A percentile compares a stretch with the other conserved stretches of the same genome.
Conservation (phyloP, 257 asterid species). For the Coffea canephora region DNA sequence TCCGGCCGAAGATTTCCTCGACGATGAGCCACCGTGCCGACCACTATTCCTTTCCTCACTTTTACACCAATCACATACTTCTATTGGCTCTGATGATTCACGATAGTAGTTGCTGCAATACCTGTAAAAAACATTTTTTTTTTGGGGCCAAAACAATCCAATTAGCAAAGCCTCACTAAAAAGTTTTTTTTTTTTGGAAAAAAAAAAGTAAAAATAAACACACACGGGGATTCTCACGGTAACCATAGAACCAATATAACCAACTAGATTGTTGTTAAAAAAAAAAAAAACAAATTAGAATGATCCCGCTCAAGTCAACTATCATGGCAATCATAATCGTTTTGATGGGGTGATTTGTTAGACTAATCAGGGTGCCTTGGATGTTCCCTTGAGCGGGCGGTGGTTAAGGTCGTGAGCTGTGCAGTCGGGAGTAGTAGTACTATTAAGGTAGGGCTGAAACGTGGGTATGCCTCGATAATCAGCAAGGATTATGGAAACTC, state of each 20-base stretch:
- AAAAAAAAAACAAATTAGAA: not conserved
- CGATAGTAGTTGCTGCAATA: slow-evolving; percentile 92
- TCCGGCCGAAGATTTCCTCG: slow-evolving; percentile 24
- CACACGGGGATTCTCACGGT: not conserved
- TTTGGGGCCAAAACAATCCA: not conserved
- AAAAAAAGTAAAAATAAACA: too few species aligned
- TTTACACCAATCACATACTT: slow-evolving; percentile 88
- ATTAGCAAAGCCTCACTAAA: not conserved
- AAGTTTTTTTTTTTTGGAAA: too few species aligned
- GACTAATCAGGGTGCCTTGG: not conserved
- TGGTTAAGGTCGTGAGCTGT: slow-evolving; percentile 8
- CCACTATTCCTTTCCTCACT: slow-evolving; percentile 46
- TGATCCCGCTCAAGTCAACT: not conserved
- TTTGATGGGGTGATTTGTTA: not conserved
- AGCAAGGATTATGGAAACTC: not conserved
- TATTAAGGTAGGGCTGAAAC: not conserved
- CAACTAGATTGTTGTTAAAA: not conserved
- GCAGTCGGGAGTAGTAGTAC: not conserved
- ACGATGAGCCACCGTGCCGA: slow-evolving; percentile 27
- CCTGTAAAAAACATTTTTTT: slow-evolving; percentile 25
- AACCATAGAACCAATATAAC: not conserved
- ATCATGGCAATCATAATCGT: not conserved
- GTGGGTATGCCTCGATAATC: not conserved
- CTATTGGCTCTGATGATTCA: slow-evolving; percentile 53
- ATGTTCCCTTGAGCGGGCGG: slow-evolving; percentile 2